phyloP scores from a whole-genome alignment of 495 filamentous ascomycete species.

The Talaromyces wortmannii region DNA sequence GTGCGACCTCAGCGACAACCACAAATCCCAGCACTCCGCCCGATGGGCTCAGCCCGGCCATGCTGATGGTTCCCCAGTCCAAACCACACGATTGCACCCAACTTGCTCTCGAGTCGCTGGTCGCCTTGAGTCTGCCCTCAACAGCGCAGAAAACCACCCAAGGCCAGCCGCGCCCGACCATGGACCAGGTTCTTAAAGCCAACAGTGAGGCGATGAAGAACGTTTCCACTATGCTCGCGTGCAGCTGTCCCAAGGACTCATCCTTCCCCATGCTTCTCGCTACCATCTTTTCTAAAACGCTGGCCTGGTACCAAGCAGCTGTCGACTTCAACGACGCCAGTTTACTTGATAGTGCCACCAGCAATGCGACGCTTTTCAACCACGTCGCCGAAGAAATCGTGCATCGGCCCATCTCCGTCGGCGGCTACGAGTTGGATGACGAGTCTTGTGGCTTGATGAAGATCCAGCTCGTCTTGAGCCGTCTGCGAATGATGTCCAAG shows the following conservation, averaged over 20 bases:
- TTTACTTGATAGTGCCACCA: not conserved
- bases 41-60: slow-evolving; percentile 1
- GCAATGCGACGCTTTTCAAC: not conserved
- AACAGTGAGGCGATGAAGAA: slow-evolving; percentile 10
- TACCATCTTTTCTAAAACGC: slow-evolving; percentile 3
- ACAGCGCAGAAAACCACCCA: slow-evolving; percentile 2
- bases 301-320: slow-evolving; percentile 8
- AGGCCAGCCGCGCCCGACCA: slow-evolving; percentile 11
- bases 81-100: slow-evolving; percentile 6
- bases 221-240: slow-evolving; percentile 10
- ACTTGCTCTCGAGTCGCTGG: slow-evolving; percentile 2
- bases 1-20: too few species aligned
- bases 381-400: slow-evolving; percentile 9
- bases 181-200: slow-evolving; percentile 16
- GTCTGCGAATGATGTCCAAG: slow-evolving; percentile 14
- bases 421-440: slow-evolving; percentile 14
- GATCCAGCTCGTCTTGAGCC: slow-evolving; percentile 14
- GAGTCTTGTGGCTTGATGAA: slow-evolving; percentile 14
- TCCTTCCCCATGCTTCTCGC: slow-evolving; percentile 5
- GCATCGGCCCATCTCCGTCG: slow-evolving; percentile 16
- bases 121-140: slow-evolving; percentile 1
- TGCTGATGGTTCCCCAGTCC: slow-evolving; percentile 1
- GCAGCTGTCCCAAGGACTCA: slow-evolving; percentile 5
- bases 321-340: not conserved
- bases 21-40: not conserved